These are phyloP conservation scores for Apiospora aurea DNA, from an alignment of 2,329 filamentous ascomycete species.

Conservation along the genomic window DNA sequence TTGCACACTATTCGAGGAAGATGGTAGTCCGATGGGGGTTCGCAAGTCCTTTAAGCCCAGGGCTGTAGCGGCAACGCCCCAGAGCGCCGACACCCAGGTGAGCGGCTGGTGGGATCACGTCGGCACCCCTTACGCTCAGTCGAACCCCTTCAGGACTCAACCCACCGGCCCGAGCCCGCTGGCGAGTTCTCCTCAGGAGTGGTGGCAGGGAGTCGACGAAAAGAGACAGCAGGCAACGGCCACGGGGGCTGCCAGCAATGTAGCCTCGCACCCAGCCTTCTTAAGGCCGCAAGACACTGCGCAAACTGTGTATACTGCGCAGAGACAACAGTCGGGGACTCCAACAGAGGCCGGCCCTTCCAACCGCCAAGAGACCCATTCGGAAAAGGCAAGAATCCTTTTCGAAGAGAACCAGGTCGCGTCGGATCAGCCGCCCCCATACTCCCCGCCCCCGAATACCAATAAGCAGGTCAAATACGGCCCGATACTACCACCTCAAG, in stretches of 20 bases:
- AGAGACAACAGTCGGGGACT: conserved; percentile 29
- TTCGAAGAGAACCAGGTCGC: conserved; percentile 45
- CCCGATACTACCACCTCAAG: conserved; percentile 64
- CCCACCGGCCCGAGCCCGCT: conserved; percentile 44
- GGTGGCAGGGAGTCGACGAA: conserved; percentile 38
- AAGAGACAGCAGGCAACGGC: conserved; percentile 26
- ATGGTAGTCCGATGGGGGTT: conserved; percentile 55
- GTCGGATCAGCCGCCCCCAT: conserved; percentile 60
- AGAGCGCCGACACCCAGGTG: conserved; percentile 64
- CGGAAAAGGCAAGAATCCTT: conserved; percentile 50
- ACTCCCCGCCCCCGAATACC: conserved; percentile 55
- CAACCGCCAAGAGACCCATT: conserved; percentile 34
- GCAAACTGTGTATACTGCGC: conserved; percentile 33
- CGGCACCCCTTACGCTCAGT: conserved; percentile 54
- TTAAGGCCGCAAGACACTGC: conserved; percentile 32
- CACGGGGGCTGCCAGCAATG: background rate
- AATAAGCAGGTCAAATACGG: conserved; percentile 57
- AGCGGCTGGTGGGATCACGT: conserved; percentile 82
- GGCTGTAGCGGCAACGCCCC: conserved; percentile 46
- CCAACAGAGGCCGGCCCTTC: conserved; percentile 38
- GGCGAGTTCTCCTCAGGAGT: conserved; percentile 34
- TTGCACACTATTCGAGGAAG: conserved; percentile 75
- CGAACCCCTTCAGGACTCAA: conserved; percentile 52
- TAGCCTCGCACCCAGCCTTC: conserved; percentile 1
- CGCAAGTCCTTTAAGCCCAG: conserved; percentile 49